These are phyloP conservation scores for Aspergillus proliferans DNA, from an alignment of 2,329 filamentous ascomycete genomes.

Conservation along the genomic window DNA sequence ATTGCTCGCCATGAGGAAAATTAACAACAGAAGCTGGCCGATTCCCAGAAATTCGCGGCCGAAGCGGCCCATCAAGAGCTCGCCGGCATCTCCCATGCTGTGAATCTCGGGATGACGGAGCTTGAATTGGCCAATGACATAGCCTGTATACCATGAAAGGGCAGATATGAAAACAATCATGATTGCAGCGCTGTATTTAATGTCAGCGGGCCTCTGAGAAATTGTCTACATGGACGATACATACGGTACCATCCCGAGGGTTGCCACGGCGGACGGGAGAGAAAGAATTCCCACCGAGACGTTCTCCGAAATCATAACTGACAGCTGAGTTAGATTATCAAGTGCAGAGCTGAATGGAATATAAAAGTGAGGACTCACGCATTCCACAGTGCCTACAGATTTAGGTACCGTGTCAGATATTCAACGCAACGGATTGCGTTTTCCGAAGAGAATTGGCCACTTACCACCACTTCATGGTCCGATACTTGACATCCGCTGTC, in stretches of 20 bases:
- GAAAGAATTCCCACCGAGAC: slow-evolving; percentile 54
- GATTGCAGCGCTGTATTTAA: slow-evolving; percentile 38
- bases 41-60: slow-evolving; percentile 57
- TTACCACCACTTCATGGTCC: slow-evolving; percentile 43
- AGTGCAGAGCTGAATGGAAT: too few relatives aligned
- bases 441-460: slow-evolving; percentile 1
- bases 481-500: slow-evolving; percentile 42
- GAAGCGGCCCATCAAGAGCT: slow-evolving; percentile 55
- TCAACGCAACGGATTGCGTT: too few relatives aligned
- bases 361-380: slow-evolving; percentile 19
- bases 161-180: slow-evolving; percentile 50
- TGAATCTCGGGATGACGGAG: slow-evolving; percentile 52
- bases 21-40: slow-evolving; percentile 57
- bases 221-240: slow-evolving; percentile 9
- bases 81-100: slow-evolving; percentile 62
- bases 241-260: slow-evolving; percentile 50
- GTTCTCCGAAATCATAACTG: slow-evolving; percentile 54
- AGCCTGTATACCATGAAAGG: slow-evolving; percentile 55
- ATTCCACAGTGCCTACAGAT: slow-evolving; percentile 29
- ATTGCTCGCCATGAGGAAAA: slow-evolving; percentile 67
- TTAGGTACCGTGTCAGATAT: too few relatives aligned
- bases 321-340: too few relatives aligned
- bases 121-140: slow-evolving; percentile 55
- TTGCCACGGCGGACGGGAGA: slow-evolving; percentile 49
- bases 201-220: neutral